phyloP scores from a whole-genome alignment of 352 stramenopile genomes.

The Globisporangium iwayamae region DNA sequence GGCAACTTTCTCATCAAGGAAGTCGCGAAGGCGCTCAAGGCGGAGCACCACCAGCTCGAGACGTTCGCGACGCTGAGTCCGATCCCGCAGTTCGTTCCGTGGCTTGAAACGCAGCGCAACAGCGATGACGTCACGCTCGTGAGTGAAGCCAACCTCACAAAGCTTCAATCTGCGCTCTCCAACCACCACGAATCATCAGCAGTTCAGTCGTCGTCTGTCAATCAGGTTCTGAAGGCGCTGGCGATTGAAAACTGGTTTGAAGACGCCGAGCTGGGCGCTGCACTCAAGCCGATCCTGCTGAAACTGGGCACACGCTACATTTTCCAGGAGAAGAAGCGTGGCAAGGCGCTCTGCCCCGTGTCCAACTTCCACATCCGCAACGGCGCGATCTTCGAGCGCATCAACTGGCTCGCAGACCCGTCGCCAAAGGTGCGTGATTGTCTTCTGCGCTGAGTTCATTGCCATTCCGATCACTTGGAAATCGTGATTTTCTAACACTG shows the following conservation, averaged over 20 bases:
- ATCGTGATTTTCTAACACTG: background rate
- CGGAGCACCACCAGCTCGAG: conserved; percentile 60
- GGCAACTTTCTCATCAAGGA: conserved; percentile 96
- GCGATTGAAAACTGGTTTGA: conserved; percentile 48
- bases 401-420: conserved; percentile 80
- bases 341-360: conserved; percentile 77
- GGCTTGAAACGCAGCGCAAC: conserved; percentile 84
- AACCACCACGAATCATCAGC: too few species aligned
- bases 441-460: background rate
- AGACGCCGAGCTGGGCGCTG: conserved; percentile 28
- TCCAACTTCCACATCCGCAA: conserved; percentile 87
- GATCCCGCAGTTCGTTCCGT: conserved; percentile 91
- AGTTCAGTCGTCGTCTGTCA: conserved; percentile 19
- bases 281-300: conserved; percentile 64
- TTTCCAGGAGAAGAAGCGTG: conserved; percentile 78
- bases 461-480: background rate
- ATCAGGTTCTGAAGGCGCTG: conserved; percentile 37
- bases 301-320: conserved; percentile 68
- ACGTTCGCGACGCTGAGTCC: conserved; percentile 95
- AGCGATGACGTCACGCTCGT: conserved; percentile 33
- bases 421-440: conserved; percentile 55
- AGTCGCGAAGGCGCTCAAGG: conserved; percentile 82
- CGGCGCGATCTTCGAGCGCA: conserved; percentile 78
- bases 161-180: conserved; percentile 24
- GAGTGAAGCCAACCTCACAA: conserved; percentile 26